Evolutionary conservation across 1,284 basidiomycete genomes (phyloP), one percentile per base, ranked within the genome.

Genomic region (Volvariella surrecta): DNA sequence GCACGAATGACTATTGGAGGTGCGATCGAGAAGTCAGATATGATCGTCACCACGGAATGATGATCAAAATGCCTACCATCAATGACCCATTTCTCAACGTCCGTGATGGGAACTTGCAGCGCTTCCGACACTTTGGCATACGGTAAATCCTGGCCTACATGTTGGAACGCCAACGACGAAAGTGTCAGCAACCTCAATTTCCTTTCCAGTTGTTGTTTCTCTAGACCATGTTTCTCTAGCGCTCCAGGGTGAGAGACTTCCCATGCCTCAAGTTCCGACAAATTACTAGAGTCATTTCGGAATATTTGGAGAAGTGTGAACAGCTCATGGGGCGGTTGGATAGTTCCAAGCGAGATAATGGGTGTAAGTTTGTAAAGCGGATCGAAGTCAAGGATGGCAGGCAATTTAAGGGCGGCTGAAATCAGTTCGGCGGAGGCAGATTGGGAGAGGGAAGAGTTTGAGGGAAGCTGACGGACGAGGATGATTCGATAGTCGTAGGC

Each of bases 41-140:
- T 28, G n/a, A 45, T 19, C 17, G n/a, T 31, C 20, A 9, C 15
- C 15, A 19, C 7, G 34, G 18, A 39, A 30, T 20, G 8, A 40
- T 44, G 40, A 38, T 37, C 19, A 39, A 48, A 46, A 22, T 15
- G 58, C 70, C 45, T 58, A 92, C 91, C 86, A 62, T 95, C 91
- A 54, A 95, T 95, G 40, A 86, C 82, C 90, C 89, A 95, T 55
- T 78, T 81, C 61, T 96, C 93, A 20, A 96, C 89, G 46, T 90
- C 73, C 21, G 72, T 67, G 18, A 65, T 55, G 31, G 82, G 74
- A 9, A 94, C 74, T 48, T 82, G 74, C 37, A 95, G 64, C 6
- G 77, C 71, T 10, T 76, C 65, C 1, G 86, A 82, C 43, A 95
- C 77, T 53, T 77, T 76, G 15, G 76, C 58, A 62, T 96, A 96